Base-by-base conservation (phyloP, 139 green algal genomes). In the Pseudopediastrum boryanum region DNA sequence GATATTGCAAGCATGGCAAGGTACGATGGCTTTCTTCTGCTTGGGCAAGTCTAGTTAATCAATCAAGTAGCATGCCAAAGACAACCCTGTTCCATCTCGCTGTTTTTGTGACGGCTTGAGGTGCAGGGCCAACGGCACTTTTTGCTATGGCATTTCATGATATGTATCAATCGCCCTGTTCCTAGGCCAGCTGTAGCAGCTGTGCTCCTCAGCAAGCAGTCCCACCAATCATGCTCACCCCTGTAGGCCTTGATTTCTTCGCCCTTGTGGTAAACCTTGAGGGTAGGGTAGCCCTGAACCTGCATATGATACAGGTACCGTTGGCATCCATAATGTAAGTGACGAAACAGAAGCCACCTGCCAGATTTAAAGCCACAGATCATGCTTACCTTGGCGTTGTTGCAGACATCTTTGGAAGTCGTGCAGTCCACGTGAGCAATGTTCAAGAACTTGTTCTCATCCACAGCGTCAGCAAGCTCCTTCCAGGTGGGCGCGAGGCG, bases 251-350 rank as follows among this genome's bases (percentile, higher is more conserved):
- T 88, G 70, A 89, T 67, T 79, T 90, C 87, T 67, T 91, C 82
- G 33, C 85, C 87, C 69, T 90, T 88, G 81, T 90, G 64, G 4
- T 88, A 71, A 1, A 90, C 71, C 84, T 94, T 94, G 39, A 94
- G 77, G n/a, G 86, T 94, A n/a, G 90, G 90, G 83, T 94, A 94
- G 33, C 90, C 90, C 75, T 87, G 87, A 58, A 94, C 64, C 90
- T 94, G 84, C n/a, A 33, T 23, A 56, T 41, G 65, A 6, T 8
- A 63, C 27, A 13, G 16, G 41, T 27, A 52, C n/a, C 41, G 9
- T 23, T 41, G 52, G 41, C 25, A 59, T 39, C 38, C 9, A 29
- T 31, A 75, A n/a, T n/a, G 44, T n/a, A n/a, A n/a, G n/a, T n/a
- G n/a, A n/a, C n/a, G 35, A 27, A 75, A 19, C 67, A 75, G 67